Conservation (phyloP, 1,284 basidiomycete species). For the Taiwanofungus camphoratus region DNA sequence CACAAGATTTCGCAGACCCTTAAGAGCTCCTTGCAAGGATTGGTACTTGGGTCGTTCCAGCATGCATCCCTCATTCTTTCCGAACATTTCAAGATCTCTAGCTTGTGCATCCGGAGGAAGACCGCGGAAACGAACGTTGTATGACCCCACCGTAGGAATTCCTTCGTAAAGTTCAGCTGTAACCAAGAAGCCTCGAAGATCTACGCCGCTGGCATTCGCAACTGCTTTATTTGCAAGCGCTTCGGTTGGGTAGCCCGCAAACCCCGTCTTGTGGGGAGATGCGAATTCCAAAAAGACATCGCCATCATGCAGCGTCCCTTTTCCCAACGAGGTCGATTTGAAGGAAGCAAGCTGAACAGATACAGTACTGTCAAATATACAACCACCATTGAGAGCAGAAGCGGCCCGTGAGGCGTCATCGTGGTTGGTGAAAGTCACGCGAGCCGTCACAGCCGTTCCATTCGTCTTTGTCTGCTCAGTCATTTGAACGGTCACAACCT, state of each 20-base stretch:
- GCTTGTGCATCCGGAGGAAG: constrained; percentile 42
- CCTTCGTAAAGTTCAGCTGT: constrained; percentile 45
- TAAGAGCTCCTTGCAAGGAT: constrained; percentile 32
- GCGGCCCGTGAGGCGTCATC: constrained; percentile 45
- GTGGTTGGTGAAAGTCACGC: constrained; percentile 39
- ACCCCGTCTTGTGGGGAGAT: constrained; percentile 45
- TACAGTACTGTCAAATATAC: constrained; percentile 33
- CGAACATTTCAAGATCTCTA: constrained; percentile 40
- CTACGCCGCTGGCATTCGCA: constrained; percentile 28
- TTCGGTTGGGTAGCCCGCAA: constrained; percentile 49
- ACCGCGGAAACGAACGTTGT: constrained; percentile 51
- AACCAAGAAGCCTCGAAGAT: constrained; percentile 34
- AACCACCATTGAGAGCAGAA: constrained; percentile 39
- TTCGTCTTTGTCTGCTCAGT: constrained; percentile 17
- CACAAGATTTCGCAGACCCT: constrained; percentile 36
- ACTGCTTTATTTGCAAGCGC: constrained; percentile 45
- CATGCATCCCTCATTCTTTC: constrained; percentile 42
- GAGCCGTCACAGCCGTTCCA: constrained; percentile 28
- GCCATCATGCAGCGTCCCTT: constrained; percentile 38
- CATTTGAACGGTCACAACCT: constrained; percentile 35
- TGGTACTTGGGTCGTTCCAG: constrained; percentile 45
- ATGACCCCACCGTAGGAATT: constrained; percentile 46
- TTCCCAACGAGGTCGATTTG: constrained; percentile 25
- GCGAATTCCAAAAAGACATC: constrained; percentile 40
- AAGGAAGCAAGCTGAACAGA: constrained; percentile 36